These are phyloP conservation scores for Chlorella sp. DNA, from an alignment of 139 green algal species.

Conservation along the genomic window DNA sequence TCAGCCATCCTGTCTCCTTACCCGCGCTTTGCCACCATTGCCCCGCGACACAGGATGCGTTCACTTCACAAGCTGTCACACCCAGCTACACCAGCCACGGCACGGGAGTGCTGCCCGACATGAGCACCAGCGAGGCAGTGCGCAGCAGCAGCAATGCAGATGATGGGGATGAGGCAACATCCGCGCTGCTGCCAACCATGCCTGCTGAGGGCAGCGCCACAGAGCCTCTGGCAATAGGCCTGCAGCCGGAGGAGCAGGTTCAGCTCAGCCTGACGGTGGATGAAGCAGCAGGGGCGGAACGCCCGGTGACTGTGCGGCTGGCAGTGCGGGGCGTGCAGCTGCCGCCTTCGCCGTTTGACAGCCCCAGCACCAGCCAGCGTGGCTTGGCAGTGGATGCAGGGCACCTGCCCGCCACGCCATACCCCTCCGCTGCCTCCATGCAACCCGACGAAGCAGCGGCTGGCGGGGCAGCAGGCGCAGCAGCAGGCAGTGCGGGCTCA, in stretches of 20 bases:
- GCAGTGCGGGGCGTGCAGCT: neutral
- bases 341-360: conserved; percentile 14
- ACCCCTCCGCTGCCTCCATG: neutral
- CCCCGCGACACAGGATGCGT: neutral
- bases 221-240: neutral
- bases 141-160: neutral
- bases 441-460: neutral
- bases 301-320: neutral
- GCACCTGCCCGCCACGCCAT: neutral
- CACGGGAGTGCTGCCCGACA: neutral
- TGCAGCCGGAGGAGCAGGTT: neutral
- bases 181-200: neutral
- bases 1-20: neutral
- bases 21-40: neutral
- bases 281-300: neutral
- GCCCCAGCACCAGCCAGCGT: neutral
- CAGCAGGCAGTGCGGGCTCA: neutral
- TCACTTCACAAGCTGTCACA: neutral
- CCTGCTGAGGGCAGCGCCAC: neutral
- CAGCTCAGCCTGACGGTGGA: neutral
- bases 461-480: neutral
- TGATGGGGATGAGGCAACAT: neutral
- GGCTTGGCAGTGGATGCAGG: neutral
- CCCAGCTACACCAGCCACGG: conserved; percentile 7
- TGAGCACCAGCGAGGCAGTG: neutral